Percentiles rank a stretch among this genome's conserved stretches.
Evolutionary conservation across 495 filamentous ascomycete species (phyloP).

Genomic region (Chaetomium cochliodes): DNA sequence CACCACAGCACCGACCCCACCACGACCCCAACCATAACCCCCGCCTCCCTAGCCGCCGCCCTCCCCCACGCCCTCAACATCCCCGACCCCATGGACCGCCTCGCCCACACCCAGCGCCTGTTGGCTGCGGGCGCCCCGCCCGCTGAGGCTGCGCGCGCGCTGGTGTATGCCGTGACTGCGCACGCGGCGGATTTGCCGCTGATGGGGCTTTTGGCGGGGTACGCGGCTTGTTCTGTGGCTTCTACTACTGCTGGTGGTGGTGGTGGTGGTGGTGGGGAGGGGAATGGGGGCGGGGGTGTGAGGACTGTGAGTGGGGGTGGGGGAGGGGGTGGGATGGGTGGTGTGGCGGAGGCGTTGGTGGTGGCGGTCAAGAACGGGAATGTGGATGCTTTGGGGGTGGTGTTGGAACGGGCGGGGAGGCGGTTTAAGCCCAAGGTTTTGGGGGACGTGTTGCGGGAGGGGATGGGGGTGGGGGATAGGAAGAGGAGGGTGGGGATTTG

Average conservation of each 20-base stretch:
- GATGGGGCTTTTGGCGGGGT: conserved; percentile 38
- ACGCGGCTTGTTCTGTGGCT: too few species aligned
- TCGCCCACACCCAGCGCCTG: conserved; percentile 44
- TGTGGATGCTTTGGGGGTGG: conserved; percentile 38
- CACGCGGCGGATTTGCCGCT: conserved; percentile 43
- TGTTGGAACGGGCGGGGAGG: conserved; percentile 37
- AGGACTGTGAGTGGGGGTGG: too few species aligned
- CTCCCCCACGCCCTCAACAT: conserved; percentile 48
- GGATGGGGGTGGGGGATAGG: conserved; percentile 32
- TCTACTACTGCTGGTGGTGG: too few species aligned
- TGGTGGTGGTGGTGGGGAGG: too few species aligned
- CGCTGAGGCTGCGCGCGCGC: conserved; percentile 43
- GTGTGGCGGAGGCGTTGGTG: conserved; percentile 43
- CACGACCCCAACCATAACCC: conserved; percentile 21
- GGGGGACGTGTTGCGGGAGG: conserved; percentile 36
- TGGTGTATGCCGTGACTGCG: conserved; percentile 43
- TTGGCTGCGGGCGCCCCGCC: conserved; percentile 42
- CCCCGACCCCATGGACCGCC: conserved; percentile 42
- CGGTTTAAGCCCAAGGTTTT: conserved; percentile 33
- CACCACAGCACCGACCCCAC: too few species aligned
- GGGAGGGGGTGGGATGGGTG: conserved; percentile 32
- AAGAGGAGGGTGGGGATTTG: conserved; percentile 37
- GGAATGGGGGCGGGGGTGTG: too few species aligned
- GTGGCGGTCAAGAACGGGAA: conserved; percentile 40
- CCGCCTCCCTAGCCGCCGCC: conserved; percentile 37